These are phyloP conservation scores for Aethionema arabicum DNA, from an alignment of 345 rosid genomes.

Conservation along the genomic window DNA sequence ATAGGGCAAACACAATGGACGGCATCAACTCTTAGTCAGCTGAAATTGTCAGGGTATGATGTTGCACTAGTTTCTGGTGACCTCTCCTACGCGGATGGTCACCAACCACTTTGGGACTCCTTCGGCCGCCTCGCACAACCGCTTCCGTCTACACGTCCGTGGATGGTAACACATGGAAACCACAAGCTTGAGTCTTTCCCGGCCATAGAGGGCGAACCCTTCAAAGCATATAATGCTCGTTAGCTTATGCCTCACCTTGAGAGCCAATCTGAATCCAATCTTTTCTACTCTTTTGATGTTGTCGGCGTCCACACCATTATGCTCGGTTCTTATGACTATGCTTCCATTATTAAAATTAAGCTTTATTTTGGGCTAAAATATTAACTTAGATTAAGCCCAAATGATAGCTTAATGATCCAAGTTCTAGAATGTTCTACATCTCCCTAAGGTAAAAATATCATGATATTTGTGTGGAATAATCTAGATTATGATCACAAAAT, in stretches of 20 bases:
- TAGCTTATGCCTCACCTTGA: constrained; percentile 82
- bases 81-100: constrained; percentile 69
- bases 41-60: constrained; percentile 56
- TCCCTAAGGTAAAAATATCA: too few species aligned
- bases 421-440: too few species aligned
- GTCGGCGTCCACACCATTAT: too few species aligned
- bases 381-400: too few species aligned
- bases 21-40: constrained; percentile 51
- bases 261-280: constrained; percentile 69
- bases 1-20: constrained; percentile 95
- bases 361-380: too few species aligned
- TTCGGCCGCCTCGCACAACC: constrained; percentile 80
- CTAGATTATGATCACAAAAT: too few species aligned
- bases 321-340: too few species aligned
- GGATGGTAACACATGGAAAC: constrained; percentile 95
- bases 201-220: constrained; percentile 44
- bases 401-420: too few species aligned
- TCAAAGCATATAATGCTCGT: constrained; percentile 76
- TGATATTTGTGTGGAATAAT: too few species aligned
- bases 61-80: constrained; percentile 74
- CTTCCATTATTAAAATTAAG: too few species aligned
- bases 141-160: constrained; percentile 66
- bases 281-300: constrained; percentile 89
- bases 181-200: constrained; percentile 72
- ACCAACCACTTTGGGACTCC: constrained; percentile 86